phyloP scores from a whole-genome alignment of 139 green algal species.

The Desmodesmus armatus region DNA sequence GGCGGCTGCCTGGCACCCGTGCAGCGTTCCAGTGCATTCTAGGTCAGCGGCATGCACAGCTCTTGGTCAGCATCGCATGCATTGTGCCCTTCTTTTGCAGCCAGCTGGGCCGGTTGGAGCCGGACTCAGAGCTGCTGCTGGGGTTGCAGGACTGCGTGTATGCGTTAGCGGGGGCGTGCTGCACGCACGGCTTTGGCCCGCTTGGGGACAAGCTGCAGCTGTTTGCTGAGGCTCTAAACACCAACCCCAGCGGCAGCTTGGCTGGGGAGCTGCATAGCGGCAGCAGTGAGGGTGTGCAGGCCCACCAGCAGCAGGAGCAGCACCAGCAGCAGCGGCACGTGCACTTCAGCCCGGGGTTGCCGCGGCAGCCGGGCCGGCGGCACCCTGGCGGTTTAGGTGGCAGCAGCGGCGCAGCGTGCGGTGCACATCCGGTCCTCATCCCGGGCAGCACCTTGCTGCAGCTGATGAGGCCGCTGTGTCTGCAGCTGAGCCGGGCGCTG shows the following conservation, averaged over 20 bases:
- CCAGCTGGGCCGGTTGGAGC: slow-evolving; percentile 59
- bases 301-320: slow-evolving; percentile 26
- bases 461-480: slow-evolving; percentile 14
- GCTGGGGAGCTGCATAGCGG: background rate
- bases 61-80: slow-evolving; percentile 75
- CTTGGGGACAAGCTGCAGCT: background rate
- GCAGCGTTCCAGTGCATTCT: slow-evolving; percentile 71
- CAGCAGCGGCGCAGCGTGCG: too few species aligned
- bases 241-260: slow-evolving; percentile 12
- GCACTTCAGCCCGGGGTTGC: background rate
- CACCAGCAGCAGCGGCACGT: background rate
- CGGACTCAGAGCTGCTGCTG: slow-evolving; percentile 1
- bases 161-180: slow-evolving; percentile 11
- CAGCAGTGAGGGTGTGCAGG: slow-evolving; percentile 3
- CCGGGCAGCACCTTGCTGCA: slow-evolving; percentile 13
- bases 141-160: slow-evolving; percentile 22
- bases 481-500: slow-evolving; percentile 35
- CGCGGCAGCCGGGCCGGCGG: background rate
- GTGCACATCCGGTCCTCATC: background rate
- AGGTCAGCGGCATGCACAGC: slow-evolving; percentile 67
- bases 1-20: slow-evolving; percentile 46
- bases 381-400: background rate
- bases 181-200: background rate
- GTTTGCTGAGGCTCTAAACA: slow-evolving; percentile 23
- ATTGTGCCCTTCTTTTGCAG: slow-evolving; percentile 81